Evolutionary conservation across 495 filamentous ascomycete genomes (phyloP), one percentile per base, ranked within the genome.

Genomic region (Tuber indicum): DNA sequence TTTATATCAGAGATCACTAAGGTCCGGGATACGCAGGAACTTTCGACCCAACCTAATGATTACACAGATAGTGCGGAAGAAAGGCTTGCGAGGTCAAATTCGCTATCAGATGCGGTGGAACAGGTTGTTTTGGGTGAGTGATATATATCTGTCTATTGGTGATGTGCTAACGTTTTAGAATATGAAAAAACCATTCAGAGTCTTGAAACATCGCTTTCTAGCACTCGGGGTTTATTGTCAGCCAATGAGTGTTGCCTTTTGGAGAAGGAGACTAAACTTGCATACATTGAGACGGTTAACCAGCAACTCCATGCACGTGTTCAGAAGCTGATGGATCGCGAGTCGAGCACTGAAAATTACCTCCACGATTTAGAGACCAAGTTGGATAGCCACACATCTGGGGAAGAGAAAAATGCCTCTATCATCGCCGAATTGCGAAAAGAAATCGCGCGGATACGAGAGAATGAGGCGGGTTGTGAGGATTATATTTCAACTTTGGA

Each of bases 101-200:
- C 93, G 14, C 98, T 98, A 85, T 94, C 95, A 12, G 91, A 96
- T 84, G 94, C 94, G 66, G 94, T 98, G 44, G 96, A 99, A 82
- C 92, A 96, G 83, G 93, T 99, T 62, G 93, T 99, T 23, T 86
- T 98, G 26, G 75, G 75, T 76, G 72, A 74, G 52, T 76, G 14
- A 7, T 71, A 43, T 73, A 42, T 36, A 74, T 46, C 14, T 46
- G 36, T 74, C 44, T 58, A 58, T 41, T 42, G 70, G 41, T 14
- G 16, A 42, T 43, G 39, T 14, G 66, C 71, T 76, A 46, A 76
- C 26, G 16, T 74, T 76, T 21, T 36, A 76, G 96, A 99, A 83
- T 99, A 99, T 84, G 96, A 99, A 81, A 98, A 97, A 88, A 99
- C 96, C 0, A 98, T 99, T 76, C 93, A 98, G 83, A 92, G 88